These are phyloP conservation scores for Cystobasidium slooffiae DNA, from an alignment of 1,284 basidiomycete genomes.

Conservation along the genomic window DNA sequence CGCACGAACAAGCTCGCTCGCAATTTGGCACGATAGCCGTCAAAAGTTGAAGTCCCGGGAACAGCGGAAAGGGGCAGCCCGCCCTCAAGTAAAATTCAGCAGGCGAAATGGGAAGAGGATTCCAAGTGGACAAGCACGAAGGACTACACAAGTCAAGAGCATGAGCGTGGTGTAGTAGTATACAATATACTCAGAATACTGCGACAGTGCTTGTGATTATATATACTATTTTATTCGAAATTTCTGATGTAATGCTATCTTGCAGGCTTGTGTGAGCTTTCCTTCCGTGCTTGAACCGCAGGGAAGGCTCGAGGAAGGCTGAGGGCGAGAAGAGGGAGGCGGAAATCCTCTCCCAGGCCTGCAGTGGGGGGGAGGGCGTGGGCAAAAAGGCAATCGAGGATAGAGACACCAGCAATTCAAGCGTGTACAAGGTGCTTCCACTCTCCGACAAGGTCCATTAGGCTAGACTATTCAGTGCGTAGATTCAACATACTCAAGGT, in stretches of 20 bases:
- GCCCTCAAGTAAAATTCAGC: constrained; percentile 6
- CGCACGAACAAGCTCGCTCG: not conserved
- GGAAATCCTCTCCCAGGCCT: too few species aligned
- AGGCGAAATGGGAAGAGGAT: not conserved
- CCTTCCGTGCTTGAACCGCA: too few species aligned
- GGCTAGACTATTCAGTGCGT: not conserved
- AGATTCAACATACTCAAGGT: not conserved
- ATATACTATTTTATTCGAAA: too few species aligned
- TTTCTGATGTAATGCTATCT: too few species aligned
- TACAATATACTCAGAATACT: too few species aligned
- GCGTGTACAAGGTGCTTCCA: not conserved
- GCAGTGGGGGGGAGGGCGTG: not conserved
- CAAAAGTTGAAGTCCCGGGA: constrained; percentile 18
- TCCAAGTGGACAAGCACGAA: not conserved
- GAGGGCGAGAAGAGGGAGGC: too few species aligned
- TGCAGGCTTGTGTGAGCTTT: too few species aligned
- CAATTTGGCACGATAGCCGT: not conserved
- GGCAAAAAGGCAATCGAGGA: not conserved
- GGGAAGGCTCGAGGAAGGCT: too few species aligned
- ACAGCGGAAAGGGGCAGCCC: not conserved
- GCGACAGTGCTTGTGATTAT: too few species aligned
- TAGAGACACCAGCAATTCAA: not conserved
- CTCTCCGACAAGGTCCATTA: not conserved
- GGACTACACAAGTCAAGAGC: too few species aligned
- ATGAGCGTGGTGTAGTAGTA: too few species aligned